Conservation (phyloP, 768 basidiomycete genomes). For the Agaricus blazei region DNA sequence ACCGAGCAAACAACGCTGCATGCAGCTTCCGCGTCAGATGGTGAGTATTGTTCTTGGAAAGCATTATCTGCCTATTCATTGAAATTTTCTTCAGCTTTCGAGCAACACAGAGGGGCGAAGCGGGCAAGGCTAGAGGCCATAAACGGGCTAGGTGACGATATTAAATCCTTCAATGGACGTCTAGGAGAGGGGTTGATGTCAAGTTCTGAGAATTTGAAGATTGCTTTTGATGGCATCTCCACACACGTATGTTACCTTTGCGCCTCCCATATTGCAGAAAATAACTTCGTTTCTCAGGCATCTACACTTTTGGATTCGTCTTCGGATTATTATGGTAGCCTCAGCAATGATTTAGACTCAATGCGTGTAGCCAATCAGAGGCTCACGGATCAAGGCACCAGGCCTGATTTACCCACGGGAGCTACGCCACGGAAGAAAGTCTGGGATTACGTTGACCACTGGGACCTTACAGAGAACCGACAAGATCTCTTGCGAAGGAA, state of each 20-base stretch:
- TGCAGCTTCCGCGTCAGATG: slow-evolving; percentile 11
- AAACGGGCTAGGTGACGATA: slow-evolving; percentile 38
- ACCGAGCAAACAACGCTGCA: not conserved
- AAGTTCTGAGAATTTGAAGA: slow-evolving; percentile 39
- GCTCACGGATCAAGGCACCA: slow-evolving; percentile 52
- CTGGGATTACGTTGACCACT: slow-evolving; percentile 66
- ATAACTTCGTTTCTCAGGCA: slow-evolving; percentile 24
- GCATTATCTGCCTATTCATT: not conserved
- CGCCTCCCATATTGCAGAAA: not conserved
- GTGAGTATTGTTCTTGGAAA: slow-evolving; percentile 11
- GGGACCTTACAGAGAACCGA: slow-evolving; percentile 65
- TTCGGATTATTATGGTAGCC: not conserved
- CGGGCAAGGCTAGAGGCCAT: slow-evolving; percentile 62
- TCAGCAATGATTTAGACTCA: slow-evolving; percentile 33
- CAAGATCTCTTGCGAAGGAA: slow-evolving; percentile 45
- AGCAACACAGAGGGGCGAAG: slow-evolving; percentile 58
- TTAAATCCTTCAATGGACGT: slow-evolving; percentile 45
- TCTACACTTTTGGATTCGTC: slow-evolving; percentile 26
- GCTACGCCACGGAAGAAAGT: slow-evolving; percentile 71
- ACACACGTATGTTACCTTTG: slow-evolving; percentile 42
- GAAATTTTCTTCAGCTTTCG: slow-evolving; percentile 42
- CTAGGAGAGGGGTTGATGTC: slow-evolving; percentile 1
- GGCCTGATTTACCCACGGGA: slow-evolving; percentile 64
- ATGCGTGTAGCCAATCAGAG: slow-evolving; percentile 46
- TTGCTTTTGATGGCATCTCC: slow-evolving; percentile 31